Evolutionary conservation across 192 early-diverging fungal species (phyloP).

Genomic region (Obelidium mucronatum): DNA sequence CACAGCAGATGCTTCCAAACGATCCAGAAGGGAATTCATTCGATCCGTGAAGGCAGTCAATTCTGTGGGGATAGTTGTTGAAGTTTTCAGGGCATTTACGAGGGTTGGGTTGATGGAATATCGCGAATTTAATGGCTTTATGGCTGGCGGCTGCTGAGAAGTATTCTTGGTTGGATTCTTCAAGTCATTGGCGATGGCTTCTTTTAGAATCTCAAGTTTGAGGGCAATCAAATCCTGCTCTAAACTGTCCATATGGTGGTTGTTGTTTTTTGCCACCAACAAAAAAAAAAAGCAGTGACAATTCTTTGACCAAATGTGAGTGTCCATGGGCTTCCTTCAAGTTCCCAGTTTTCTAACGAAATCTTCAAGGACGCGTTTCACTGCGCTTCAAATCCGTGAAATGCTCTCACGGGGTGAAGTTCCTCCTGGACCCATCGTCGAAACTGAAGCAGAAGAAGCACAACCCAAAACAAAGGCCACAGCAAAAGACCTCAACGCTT

Average conservation of each 20-base stretch:
- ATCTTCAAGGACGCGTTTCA: conserved; percentile 1
- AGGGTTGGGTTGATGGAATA: not conserved
- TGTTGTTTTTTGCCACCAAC: not conserved
- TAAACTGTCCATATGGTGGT: not conserved
- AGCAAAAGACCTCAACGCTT: not conserved
- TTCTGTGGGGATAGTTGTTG: not conserved
- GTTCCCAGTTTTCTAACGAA: not conserved
- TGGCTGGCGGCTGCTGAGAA: not conserved
- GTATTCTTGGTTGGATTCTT: not conserved
- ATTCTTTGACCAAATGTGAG: conserved; percentile 7
- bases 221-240: conserved; percentile 7
- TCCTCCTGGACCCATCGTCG: not conserved
- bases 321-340: not conserved
- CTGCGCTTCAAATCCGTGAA: conserved; percentile 2
- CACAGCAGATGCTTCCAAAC: not conserved
- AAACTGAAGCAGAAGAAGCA: not conserved
- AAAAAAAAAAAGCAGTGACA: no score
- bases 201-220: conserved; percentile 17
- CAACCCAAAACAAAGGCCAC: not conserved
- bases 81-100: not conserved
- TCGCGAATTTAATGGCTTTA: not conserved
- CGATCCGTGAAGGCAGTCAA: not conserved
- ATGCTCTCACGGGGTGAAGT: not conserved
- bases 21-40: conserved; percentile 18
- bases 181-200: conserved; percentile 3